Conservation (phyloP, 2,329 filamentous ascomycete genomes). For the Chalara sp. region DNA sequence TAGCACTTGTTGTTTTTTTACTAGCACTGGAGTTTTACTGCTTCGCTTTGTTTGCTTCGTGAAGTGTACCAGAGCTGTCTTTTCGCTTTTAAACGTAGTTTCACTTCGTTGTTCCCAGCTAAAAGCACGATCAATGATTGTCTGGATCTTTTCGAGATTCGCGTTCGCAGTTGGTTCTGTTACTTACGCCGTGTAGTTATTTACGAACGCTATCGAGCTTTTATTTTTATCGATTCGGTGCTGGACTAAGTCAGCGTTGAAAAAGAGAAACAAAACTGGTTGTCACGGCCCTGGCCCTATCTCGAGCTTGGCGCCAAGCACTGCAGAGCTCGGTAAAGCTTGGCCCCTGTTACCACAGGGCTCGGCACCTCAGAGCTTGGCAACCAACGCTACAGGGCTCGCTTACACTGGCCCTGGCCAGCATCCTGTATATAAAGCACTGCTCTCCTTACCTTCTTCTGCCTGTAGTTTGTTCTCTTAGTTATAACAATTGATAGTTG, state of each 20-base stretch:
- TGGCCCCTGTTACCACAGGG: too few species aligned
- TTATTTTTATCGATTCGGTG: conserved; percentile 23
- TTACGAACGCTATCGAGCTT: conserved; percentile 24
- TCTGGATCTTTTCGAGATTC: conserved; percentile 19
- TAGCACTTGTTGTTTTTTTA: conserved; percentile 3
- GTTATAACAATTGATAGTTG: too few species aligned
- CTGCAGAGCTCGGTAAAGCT: too few species aligned
- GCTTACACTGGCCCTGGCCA: too few species aligned
- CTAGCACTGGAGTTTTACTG: conserved; percentile 3
- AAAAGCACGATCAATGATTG: conserved; percentile 17
- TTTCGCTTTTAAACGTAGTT: conserved; percentile 20
- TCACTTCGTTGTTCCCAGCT: conserved; percentile 21
- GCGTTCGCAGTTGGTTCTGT: conserved; percentile 13
- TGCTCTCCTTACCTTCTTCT: too few species aligned
- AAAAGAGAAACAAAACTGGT: conserved; percentile 30
- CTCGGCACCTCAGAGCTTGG: too few species aligned
- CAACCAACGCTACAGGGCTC: too few species aligned
- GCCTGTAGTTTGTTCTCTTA: too few species aligned
- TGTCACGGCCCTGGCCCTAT: too few species aligned
- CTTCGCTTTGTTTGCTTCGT: conserved; percentile 1
- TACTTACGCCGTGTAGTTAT: conserved; percentile 18
- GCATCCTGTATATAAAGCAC: too few species aligned
- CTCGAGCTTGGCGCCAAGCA: too few species aligned
- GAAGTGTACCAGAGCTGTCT: conserved; percentile 20
- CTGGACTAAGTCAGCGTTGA: conserved; percentile 16